Conservation (phyloP, 2,329 filamentous ascomycete genomes). For the Aspergillus sp. region DNA sequence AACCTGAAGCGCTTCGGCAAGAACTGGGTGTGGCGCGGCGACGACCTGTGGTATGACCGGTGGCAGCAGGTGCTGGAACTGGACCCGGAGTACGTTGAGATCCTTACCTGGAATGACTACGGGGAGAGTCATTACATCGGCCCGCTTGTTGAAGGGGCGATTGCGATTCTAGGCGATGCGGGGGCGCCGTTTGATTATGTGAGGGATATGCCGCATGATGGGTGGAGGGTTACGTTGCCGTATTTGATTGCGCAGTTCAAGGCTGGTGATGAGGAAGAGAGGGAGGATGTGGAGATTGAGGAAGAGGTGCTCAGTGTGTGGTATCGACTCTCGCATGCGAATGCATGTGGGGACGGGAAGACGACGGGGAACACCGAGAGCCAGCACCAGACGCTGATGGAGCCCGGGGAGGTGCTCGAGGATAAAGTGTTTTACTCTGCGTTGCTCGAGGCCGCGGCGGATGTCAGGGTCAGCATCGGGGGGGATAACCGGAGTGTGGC, state of each 20-base stretch:
- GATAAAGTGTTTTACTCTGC: slow-evolving; percentile 38
- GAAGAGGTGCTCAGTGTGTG: slow-evolving; percentile 33
- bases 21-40: slow-evolving; percentile 67
- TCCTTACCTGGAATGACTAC: slow-evolving; percentile 66
- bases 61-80: slow-evolving; percentile 60
- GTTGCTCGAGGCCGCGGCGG: slow-evolving; percentile 37
- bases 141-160: slow-evolving; percentile 51
- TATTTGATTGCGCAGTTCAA: slow-evolving; percentile 44
- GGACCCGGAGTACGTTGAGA: slow-evolving; percentile 58
- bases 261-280: slow-evolving; percentile 17
- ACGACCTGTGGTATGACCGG: slow-evolving; percentile 63
- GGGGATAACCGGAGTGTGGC: slow-evolving; percentile 22
- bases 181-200: slow-evolving; percentile 48
- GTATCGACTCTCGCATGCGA: slow-evolving; percentile 31
- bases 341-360: slow-evolving; percentile 28
- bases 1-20: slow-evolving; percentile 61
- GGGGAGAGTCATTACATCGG: slow-evolving; percentile 66
- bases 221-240: slow-evolving; percentile 38
- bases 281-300: slow-evolving; percentile 28
- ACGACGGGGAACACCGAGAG: slow-evolving; percentile 36
- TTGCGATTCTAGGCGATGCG: slow-evolving; percentile 38
- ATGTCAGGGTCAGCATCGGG: slow-evolving; percentile 41
- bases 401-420: slow-evolving; percentile 24
- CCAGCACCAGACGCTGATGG: slow-evolving; percentile 30
- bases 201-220: slow-evolving; percentile 35